These are phyloP conservation scores for Cryptosporidium viatorum DNA, from an alignment of 169 alveolate genomes.

Conservation along the genomic window DNA sequence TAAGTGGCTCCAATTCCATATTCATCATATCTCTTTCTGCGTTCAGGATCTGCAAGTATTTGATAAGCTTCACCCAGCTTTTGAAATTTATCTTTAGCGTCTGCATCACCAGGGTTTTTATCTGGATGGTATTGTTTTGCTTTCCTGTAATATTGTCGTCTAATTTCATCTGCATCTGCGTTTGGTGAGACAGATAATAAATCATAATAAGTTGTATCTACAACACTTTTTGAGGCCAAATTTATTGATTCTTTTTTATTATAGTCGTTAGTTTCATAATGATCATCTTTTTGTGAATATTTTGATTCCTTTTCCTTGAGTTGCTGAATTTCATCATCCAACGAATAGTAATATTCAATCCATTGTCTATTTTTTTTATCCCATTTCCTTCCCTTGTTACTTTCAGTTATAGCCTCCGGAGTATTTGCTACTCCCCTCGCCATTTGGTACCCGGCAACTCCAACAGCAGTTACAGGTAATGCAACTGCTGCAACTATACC, in stretches of 20 bases:
- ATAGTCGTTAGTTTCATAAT: slow-evolving; percentile 2
- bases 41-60: slow-evolving; percentile 93
- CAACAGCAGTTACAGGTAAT: slow-evolving; percentile 88
- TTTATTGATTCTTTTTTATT: slow-evolving; percentile 3
- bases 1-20: slow-evolving; percentile 92
- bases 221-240: slow-evolving; percentile 76
- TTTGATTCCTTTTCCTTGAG: slow-evolving; percentile 55
- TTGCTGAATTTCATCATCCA: slow-evolving; percentile 83
- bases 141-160: slow-evolving; percentile 87
- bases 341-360: slow-evolving; percentile 84
- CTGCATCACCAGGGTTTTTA: slow-evolving; percentile 90
- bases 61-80: slow-evolving; percentile 85
- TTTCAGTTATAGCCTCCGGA: slow-evolving; percentile 89
- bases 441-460: slow-evolving; percentile 90
- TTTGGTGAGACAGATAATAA: slow-evolving; percentile 85
- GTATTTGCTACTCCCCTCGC: slow-evolving; percentile 89
- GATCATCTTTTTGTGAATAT: slow-evolving; percentile 7
- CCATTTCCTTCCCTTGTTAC: slow-evolving; percentile 89
- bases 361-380: slow-evolving; percentile 87
- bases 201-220: slow-evolving; percentile 86
- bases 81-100: slow-evolving; percentile 89
- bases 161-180: slow-evolving; percentile 81
- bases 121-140: slow-evolving; percentile 94
- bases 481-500: slow-evolving; percentile 89
- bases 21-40: slow-evolving; percentile 90